These are phyloP conservation scores for Solanum chiquidenum DNA, from an alignment of 257 asterid genomes.

Conservation along the genomic window DNA sequence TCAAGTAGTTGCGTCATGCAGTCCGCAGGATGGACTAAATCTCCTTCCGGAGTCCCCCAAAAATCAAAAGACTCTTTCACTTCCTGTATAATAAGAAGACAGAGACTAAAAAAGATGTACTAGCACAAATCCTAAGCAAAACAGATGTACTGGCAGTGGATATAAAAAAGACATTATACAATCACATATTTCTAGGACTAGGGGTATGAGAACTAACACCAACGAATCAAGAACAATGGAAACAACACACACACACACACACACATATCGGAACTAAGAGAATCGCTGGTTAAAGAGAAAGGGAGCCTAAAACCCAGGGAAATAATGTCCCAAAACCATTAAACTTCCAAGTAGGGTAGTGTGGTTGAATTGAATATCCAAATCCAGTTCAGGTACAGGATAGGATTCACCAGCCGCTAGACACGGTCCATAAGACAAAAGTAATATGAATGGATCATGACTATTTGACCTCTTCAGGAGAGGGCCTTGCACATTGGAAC, in stretches of 20 bases:
- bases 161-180: neutral
- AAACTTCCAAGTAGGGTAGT: neutral
- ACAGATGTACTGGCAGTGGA: neutral
- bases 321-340: neutral
- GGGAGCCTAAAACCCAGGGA: neutral
- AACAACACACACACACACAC: neutral
- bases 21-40: conserved; percentile 81
- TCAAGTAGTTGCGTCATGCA: conserved; percentile 88
- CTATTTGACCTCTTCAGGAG: neutral
- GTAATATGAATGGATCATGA: neutral
- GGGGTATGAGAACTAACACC: neutral
- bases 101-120: neutral
- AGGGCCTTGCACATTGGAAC: neutral
- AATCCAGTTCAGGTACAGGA: neutral
- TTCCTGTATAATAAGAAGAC: conserved; percentile 41
- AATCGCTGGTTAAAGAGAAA: neutral
- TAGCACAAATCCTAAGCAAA: neutral
- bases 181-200: neutral
- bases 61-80: conserved; percentile 70
- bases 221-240: neutral
- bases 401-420: neutral
- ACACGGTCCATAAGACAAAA: neutral
- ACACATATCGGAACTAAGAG: neutral
- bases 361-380: neutral
- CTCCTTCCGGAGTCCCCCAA: conserved; percentile 93